Percentiles rank a stretch among this genome's conserved stretches.
These are phyloP conservation scores for Fusarium sp. DNA, from an alignment of 2,329 filamentous ascomycete genomes.

Conservation along the genomic window DNA sequence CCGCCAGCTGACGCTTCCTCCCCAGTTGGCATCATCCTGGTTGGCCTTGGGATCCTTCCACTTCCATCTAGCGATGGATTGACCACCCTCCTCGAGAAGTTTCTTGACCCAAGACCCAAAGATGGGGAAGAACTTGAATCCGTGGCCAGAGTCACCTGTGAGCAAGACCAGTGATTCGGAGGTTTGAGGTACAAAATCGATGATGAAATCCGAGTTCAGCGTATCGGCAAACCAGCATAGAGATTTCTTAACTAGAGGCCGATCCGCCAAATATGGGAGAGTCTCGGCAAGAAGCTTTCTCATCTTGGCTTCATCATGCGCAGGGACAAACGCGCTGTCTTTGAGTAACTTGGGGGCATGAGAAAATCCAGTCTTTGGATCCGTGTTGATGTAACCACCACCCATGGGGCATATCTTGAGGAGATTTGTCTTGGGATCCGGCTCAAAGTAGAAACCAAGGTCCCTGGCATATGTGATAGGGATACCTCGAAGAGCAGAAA, in stretches of 20 bases:
- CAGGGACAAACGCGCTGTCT: constrained; percentile 63
- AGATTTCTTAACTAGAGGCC: constrained; percentile 66
- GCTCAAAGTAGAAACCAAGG: constrained; percentile 75
- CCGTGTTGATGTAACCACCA: constrained; percentile 65
- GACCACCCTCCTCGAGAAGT: constrained; percentile 49
- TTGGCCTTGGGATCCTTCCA: not conserved
- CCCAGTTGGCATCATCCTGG: not conserved
- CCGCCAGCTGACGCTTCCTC: not conserved
- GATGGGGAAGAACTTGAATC: constrained; percentile 73
- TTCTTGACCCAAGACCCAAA: constrained; percentile 65
- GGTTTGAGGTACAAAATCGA: constrained; percentile 68
- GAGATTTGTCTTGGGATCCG: constrained; percentile 67
- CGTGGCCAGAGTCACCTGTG: constrained; percentile 71
- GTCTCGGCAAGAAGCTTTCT: constrained; percentile 60
- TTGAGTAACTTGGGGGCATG: constrained; percentile 48
- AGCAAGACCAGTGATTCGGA: constrained; percentile 60
- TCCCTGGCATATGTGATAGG: constrained; percentile 72
- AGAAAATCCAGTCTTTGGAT: constrained; percentile 50
- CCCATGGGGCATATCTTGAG: constrained; percentile 72
- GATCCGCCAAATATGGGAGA: constrained; percentile 65
- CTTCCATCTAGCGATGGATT: not conserved
- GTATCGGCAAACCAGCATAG: constrained; percentile 75
- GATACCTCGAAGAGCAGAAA: constrained; percentile 65
- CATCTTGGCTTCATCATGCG: constrained; percentile 58
- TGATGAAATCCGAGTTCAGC: constrained; percentile 68